These are phyloP conservation scores for Calonectria leucothoes DNA, from an alignment of 2,329 filamentous ascomycete species.

Conservation along the genomic window DNA sequence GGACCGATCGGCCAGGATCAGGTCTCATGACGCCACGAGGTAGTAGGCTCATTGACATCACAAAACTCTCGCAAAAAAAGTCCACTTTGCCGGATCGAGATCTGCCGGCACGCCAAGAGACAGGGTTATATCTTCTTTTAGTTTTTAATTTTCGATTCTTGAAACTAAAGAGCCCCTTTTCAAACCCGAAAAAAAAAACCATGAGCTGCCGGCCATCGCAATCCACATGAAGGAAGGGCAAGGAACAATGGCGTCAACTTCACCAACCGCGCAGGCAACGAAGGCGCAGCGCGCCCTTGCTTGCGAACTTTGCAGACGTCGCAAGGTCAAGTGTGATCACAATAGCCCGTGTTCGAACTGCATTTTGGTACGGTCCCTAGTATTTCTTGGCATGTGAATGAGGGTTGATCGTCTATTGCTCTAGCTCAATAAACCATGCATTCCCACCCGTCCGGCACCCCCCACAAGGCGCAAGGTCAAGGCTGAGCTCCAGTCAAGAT, in stretches of 20 bases:
- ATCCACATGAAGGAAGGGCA: neutral
- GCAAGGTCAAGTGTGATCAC: slow-evolving; percentile 19
- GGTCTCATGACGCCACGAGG: neutral
- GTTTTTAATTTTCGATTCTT: neutral
- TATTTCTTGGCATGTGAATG: neutral
- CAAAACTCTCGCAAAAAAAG: neutral
- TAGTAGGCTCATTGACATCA: neutral
- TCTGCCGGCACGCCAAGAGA: neutral
- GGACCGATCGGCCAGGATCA: neutral
- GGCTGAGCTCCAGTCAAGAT: slow-evolving; percentile 3
- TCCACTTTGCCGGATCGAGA: neutral
- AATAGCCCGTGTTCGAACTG: slow-evolving; percentile 14
- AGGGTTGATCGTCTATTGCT: neutral
- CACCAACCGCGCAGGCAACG: neutral
- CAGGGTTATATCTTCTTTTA: neutral
- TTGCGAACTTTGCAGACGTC: slow-evolving; percentile 5
- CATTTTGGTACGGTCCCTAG: neutral
- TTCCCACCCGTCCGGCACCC: neutral
- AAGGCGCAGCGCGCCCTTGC: neutral
- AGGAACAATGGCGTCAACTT: neutral
- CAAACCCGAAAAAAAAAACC: neutral
- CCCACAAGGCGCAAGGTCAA: neutral
- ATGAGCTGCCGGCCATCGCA: neutral
- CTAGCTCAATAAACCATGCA: neutral
- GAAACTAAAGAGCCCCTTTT: neutral